Conservation (phyloP, 495 filamentous ascomycete species). For the Neurospora sp. region DNA sequence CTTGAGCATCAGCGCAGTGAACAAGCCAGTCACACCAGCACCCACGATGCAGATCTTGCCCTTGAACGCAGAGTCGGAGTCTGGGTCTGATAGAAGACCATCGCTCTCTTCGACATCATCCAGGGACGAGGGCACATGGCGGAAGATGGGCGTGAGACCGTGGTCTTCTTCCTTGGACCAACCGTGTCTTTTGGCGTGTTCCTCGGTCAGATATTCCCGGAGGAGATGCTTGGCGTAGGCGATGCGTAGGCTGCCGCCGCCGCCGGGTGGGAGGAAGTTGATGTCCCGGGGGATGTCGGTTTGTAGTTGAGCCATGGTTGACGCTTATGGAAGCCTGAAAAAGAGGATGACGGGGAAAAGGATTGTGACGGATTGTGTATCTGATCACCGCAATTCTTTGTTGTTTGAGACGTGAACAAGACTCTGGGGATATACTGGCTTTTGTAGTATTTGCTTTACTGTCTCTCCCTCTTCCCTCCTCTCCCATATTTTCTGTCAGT, state of each 20-base stretch:
- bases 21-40: slow-evolving; percentile 30
- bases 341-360: not conserved
- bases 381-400: not conserved
- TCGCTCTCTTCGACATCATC: not conserved
- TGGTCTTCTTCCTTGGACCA: not conserved
- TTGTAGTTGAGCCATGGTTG: not conserved
- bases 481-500: not conserved
- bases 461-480: not conserved
- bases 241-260: not conserved
- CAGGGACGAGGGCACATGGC: not conserved
- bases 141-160: not conserved
- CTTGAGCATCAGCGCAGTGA: slow-evolving; percentile 28
- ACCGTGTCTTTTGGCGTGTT: not conserved
- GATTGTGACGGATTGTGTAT: not conserved
- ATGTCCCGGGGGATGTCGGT: not conserved
- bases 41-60: slow-evolving; percentile 28
- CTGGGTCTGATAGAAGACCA: not conserved
- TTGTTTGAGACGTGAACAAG: not conserved
- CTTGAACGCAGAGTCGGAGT: not conserved
- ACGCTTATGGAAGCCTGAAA: not conserved
- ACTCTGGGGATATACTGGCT: not conserved
- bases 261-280: not conserved
- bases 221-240: slow-evolving; percentile 1
- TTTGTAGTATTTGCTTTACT: not conserved
- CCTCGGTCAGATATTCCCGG: not conserved